These are phyloP conservation scores for Acanthamoeba healyi DNA, from an alignment of 208 protist genomes.

Conservation along the genomic window DNA sequence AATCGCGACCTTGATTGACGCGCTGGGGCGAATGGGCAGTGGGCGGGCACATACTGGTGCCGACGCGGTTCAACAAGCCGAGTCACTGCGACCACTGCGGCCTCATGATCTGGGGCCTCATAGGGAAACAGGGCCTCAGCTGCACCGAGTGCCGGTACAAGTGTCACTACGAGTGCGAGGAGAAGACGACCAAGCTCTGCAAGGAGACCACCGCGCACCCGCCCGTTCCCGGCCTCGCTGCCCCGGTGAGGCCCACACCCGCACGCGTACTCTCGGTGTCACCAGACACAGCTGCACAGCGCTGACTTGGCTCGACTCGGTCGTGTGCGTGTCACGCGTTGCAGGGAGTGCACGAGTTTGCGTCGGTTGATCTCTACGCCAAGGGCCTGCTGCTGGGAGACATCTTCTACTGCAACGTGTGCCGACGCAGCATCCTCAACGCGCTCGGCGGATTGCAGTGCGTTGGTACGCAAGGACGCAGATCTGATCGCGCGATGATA, in stretches of 20 bases:
- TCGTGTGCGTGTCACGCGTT: neutral
- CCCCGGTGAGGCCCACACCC: neutral
- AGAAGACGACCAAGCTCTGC: slow-evolving; percentile 26
- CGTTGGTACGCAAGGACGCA: neutral
- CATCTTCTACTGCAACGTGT: slow-evolving; percentile 35
- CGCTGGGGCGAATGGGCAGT: too few relatives aligned
- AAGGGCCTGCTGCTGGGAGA: neutral
- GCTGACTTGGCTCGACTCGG: too few relatives aligned
- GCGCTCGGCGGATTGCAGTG: slow-evolving; percentile 25
- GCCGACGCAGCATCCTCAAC: slow-evolving; percentile 25
- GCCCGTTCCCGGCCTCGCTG: slow-evolving; percentile 10
- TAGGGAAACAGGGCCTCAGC: slow-evolving; percentile 5
- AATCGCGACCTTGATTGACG: too few relatives aligned
- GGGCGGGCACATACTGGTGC: neutral
- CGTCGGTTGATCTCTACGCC: neutral
- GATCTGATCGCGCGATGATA: neutral
- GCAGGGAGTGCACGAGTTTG: neutral
- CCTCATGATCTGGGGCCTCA: slow-evolving; percentile 35
- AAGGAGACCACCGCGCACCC: slow-evolving; percentile 8
- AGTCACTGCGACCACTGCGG: slow-evolving; percentile 56
- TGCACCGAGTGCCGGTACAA: slow-evolving; percentile 34
- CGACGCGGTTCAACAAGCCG: slow-evolving; percentile 27
- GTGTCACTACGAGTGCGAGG: slow-evolving; percentile 35
- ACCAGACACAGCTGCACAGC: neutral
- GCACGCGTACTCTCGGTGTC: neutral